A percentile compares a stretch with the other conserved stretches of the same genome.
Evolutionary conservation across 75 land plant genomes (phyloP).

Genomic region (Selaginella tamariscina): DNA sequence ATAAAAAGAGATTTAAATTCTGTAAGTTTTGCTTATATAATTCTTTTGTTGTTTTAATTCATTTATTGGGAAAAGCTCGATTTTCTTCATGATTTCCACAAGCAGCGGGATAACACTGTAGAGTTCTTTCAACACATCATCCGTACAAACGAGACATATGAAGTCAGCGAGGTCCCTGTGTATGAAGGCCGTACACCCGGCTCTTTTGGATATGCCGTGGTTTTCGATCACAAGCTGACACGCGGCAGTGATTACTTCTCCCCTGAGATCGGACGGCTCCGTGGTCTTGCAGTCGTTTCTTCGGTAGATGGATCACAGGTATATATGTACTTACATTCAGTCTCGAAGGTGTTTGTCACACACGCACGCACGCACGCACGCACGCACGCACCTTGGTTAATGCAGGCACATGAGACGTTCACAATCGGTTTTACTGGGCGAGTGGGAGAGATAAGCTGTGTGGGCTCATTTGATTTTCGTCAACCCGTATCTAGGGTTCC

Average conservation of each 20-base stretch:
- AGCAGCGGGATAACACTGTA: not conserved
- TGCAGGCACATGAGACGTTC: not conserved
- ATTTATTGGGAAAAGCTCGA: too few species aligned
- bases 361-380: too few species aligned
- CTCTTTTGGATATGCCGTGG: not conserved
- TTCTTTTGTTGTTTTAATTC: too few species aligned
- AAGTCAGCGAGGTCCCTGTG: not conserved
- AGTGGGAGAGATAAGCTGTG: not conserved
- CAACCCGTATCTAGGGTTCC: not conserved
- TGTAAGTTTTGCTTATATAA: too few species aligned
- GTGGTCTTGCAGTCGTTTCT: not conserved
- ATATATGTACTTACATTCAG: too few species aligned
- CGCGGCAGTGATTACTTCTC: not conserved
- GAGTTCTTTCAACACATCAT: not conserved
- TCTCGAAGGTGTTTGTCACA: too few species aligned
- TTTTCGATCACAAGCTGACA: not conserved
- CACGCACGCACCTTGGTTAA: too few species aligned
- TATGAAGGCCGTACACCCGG: not conserved
- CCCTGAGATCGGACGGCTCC: not conserved
- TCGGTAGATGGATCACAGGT: not conserved
- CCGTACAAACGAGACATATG: not conserved
- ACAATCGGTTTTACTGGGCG: not conserved
- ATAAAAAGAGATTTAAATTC: too few species aligned
- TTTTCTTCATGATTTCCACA: too few species aligned
- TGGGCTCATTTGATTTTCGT: not conserved